Evolutionary conservation across 2,329 filamentous ascomycete genomes (phyloP).

Genomic region (Talaromyces sp.): DNA sequence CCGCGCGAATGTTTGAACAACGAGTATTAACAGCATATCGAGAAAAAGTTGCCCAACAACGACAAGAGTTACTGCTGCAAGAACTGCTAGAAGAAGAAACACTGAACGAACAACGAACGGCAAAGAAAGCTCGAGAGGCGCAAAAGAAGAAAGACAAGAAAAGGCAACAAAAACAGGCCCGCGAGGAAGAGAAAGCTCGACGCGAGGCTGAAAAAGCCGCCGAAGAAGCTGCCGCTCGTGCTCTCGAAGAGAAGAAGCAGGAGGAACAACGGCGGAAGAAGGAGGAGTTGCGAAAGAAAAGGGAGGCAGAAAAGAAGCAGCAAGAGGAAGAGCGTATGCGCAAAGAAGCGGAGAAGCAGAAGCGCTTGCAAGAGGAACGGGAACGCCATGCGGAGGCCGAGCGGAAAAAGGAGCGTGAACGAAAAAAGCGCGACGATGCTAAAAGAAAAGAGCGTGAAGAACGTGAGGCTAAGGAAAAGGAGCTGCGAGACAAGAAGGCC

Average conservation of each 20-base stretch:
- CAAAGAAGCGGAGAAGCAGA: conserved; percentile 80
- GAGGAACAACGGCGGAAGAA: conserved; percentile 77
- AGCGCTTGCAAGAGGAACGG: conserved; percentile 74
- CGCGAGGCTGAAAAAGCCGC: conserved; percentile 85
- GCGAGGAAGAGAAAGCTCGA: conserved; percentile 84
- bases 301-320: conserved; percentile 82
- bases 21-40: conserved; percentile 94
- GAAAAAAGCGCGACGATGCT: conserved; percentile 64
- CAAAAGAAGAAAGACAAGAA: conserved; percentile 95
- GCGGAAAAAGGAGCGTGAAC: conserved; percentile 77
- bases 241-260: conserved; percentile 69
- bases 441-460: conserved; percentile 74
- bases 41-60: conserved; percentile 91
- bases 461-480: conserved; percentile 60
- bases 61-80: conserved; percentile 83
- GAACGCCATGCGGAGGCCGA: conserved; percentile 82
- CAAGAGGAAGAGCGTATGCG: conserved; percentile 81
- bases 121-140: conserved; percentile 89
- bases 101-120: conserved; percentile 71
- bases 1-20: conserved; percentile 98
- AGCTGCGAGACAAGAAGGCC: conserved; percentile 64
- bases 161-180: conserved; percentile 76
- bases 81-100: conserved; percentile 83
- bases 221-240: conserved; percentile 72
- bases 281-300: conserved; percentile 88